Evolutionary conservation across 225 moss, liverwort and hornwort genomes (phyloP).

Genomic region (Marchantia polymorpha): DNA sequence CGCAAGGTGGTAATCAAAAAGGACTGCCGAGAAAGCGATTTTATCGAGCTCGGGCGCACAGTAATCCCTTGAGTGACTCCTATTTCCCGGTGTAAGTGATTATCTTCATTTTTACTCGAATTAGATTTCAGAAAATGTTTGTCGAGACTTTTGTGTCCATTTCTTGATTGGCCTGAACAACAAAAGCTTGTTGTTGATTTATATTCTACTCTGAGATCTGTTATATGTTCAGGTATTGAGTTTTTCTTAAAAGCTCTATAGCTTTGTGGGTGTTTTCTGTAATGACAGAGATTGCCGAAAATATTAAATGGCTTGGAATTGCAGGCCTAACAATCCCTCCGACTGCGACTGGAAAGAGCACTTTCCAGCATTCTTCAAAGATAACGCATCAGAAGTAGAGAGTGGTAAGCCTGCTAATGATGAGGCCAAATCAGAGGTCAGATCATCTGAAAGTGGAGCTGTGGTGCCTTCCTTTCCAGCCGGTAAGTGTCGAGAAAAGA

Average conservation of each 20-base stretch:
- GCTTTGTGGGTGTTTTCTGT: background rate
- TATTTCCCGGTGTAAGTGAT: conserved; percentile 79
- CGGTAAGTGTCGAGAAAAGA: conserved; percentile 15
- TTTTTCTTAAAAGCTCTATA: too few relatives aligned
- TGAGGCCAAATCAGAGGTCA: conserved; percentile 13
- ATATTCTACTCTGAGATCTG: too few relatives aligned
- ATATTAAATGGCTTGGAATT: background rate
- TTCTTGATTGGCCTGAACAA: too few relatives aligned
- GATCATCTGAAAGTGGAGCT: conserved; percentile 20
- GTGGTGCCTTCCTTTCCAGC: conserved; percentile 23
- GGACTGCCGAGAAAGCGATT: conserved; percentile 91
- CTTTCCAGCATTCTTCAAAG: conserved; percentile 61
- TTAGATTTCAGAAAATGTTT: background rate
- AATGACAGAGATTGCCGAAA: background rate
- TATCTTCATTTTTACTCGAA: background rate
- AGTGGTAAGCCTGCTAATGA: background rate
- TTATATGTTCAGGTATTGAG: too few relatives aligned
- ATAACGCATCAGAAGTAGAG: conserved; percentile 27
- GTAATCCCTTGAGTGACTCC: conserved; percentile 91
- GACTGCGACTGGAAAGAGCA: conserved; percentile 80
- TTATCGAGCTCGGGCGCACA: conserved; percentile 88
- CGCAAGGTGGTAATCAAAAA: conserved; percentile 53
- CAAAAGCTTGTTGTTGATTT: too few relatives aligned
- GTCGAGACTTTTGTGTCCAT: too few relatives aligned
- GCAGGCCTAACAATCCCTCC: conserved; percentile 75